Conservation (phyloP, 768 basidiomycete genomes). For the Boletus subparvulus region DNA sequence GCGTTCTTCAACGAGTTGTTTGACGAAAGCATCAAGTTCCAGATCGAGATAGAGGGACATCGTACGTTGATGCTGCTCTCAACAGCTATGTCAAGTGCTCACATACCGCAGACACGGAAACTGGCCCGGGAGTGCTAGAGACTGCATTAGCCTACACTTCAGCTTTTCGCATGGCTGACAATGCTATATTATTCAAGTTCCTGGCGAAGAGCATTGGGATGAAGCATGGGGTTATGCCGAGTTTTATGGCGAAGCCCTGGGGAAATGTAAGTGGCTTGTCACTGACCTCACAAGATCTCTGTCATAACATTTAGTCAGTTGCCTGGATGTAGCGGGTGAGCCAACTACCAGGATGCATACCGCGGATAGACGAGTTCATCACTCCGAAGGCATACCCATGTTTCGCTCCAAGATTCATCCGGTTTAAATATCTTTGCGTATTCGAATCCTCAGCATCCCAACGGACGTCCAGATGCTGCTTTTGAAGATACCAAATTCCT, state of each 20-base stretch:
- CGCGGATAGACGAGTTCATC: not conserved
- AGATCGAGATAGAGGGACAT: constrained; percentile 82
- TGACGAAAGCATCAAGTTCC: constrained; percentile 69
- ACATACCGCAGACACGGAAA: constrained; percentile 72
- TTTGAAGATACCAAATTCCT: constrained; percentile 83
- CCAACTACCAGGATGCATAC: constrained; percentile 11
- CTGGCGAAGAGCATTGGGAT: constrained; percentile 90
- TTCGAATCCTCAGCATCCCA: constrained; percentile 53
- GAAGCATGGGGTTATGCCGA: constrained; percentile 84
- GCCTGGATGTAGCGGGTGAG: constrained; percentile 92
- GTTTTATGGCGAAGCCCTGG: constrained; percentile 99
- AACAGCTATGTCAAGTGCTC: constrained; percentile 2
- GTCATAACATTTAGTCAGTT: constrained; percentile 47
- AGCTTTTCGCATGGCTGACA: constrained; percentile 83
- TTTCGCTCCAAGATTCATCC: constrained; percentile 68
- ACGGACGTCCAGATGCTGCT: constrained; percentile 67
- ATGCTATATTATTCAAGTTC: constrained; percentile 90
- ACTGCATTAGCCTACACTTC: constrained; percentile 85
- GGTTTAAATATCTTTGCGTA: constrained; percentile 84
- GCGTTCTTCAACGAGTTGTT: constrained; percentile 89
- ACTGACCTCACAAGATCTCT: not conserved
- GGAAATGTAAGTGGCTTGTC: constrained; percentile 60
- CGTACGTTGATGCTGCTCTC: constrained; percentile 45
- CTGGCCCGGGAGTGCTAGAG: constrained; percentile 85
- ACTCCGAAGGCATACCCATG: constrained; percentile 76